These are phyloP conservation scores for Colletotrichum sp. DNA, from an alignment of 2,329 filamentous ascomycete species.

Conservation along the genomic window DNA sequence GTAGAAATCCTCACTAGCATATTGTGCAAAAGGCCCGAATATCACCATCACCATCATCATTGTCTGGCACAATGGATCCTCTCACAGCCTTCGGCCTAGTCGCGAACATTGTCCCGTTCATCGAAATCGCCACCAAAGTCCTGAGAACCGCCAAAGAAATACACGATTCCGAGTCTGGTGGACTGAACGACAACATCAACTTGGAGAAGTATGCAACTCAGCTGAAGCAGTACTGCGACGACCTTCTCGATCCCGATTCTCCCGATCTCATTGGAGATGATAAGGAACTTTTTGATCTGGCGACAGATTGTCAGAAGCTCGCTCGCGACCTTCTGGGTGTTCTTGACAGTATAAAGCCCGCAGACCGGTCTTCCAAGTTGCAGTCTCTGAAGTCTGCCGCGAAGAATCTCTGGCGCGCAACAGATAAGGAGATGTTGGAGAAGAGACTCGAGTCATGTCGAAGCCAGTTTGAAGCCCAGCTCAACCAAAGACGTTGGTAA, in stretches of 20 bases:
- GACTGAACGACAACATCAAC: neutral
- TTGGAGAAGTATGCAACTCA: neutral
- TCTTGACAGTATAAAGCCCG: neutral
- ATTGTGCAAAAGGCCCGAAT: rapidly evolving
- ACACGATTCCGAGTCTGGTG: neutral
- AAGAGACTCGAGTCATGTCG: neutral
- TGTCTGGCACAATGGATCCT: neutral
- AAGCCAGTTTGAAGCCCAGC: neutral
- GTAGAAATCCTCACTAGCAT: neutral
- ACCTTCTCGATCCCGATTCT: neutral
- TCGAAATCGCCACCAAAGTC: neutral
- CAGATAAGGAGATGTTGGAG: neutral
- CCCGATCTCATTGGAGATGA: neutral
- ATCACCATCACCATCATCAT: neutral
- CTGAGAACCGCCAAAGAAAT: neutral
- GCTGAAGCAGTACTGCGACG: neutral
- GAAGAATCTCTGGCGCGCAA: neutral
- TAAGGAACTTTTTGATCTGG: neutral
- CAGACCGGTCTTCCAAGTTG: neutral
- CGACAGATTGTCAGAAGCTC: rapidly evolving
- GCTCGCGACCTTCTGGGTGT: neutral
- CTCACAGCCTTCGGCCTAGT: neutral
- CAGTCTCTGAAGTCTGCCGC: neutral
- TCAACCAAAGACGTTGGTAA: neutral
- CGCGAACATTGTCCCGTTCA: neutral